These are phyloP conservation scores for Tuber microsphaerosporum DNA, from an alignment of 495 filamentous ascomycete genomes.

Conservation along the genomic window DNA sequence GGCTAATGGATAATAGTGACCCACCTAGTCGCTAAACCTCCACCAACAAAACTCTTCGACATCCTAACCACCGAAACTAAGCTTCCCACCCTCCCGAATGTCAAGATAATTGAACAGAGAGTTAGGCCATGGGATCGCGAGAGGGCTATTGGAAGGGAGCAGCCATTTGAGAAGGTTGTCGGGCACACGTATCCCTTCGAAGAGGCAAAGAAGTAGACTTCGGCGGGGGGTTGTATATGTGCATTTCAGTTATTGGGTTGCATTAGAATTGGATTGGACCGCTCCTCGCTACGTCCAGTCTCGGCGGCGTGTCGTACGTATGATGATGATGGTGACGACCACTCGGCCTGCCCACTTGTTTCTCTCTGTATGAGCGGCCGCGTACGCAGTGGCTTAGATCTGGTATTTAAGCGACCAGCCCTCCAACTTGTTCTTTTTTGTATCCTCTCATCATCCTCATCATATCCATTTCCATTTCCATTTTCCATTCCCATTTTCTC, in stretches of 20 bases:
- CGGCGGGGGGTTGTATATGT: constrained; percentile 3
- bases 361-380: neutral
- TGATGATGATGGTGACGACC: neutral
- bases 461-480: neutral
- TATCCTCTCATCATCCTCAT: neutral
- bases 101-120: constrained; percentile 56
- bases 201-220: neutral
- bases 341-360: neutral
- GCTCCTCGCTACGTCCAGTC: neutral
- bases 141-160: constrained; percentile 70
- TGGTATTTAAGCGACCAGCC: neutral
- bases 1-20: constrained; percentile 38
- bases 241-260: neutral
- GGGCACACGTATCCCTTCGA: constrained; percentile 45
- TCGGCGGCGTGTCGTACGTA: neutral
- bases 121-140: constrained; percentile 64
- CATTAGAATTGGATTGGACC: neutral
- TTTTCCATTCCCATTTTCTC: neutral
- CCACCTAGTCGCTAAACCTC: constrained; percentile 52
- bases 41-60: constrained; percentile 52
- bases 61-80: constrained; percentile 42
- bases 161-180: constrained; percentile 70
- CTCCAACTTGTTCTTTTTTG: neutral
- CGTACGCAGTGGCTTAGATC: neutral
- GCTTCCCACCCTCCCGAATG: constrained; percentile 57